Conservation (phyloP, 1,284 basidiomycete species). For the Pholiota adiposa region DNA sequence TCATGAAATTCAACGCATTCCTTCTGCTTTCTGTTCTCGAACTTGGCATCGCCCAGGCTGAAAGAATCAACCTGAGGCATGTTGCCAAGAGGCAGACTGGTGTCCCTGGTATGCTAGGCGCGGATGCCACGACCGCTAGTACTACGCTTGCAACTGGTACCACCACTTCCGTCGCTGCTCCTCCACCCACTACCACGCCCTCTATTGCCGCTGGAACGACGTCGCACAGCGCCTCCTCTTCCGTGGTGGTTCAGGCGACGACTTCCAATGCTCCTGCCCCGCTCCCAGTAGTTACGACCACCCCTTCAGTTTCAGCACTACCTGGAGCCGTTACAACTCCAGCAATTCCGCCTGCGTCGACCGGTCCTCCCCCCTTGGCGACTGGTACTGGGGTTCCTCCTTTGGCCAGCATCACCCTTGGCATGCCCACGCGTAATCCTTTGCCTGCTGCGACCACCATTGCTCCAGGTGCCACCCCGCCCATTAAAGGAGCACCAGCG, state of each 20-base stretch:
- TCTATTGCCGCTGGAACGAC: not conserved
- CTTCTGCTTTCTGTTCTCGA: conserved; percentile 29
- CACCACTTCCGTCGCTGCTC: not conserved
- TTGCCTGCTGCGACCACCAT: conserved; percentile 56
- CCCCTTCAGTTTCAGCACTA: not conserved
- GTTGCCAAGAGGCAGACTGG: conserved; percentile 26
- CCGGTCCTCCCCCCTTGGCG: conserved; percentile 25
- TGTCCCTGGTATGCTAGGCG: conserved; percentile 2
- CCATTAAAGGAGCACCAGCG: conserved; percentile 64
- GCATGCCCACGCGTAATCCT: conserved; percentile 64
- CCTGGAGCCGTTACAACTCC: conserved; percentile 16
- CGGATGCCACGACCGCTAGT: conserved; percentile 9
- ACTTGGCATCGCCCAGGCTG: conserved; percentile 25
- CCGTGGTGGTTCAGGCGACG: conserved; percentile 7
- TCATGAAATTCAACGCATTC: conserved; percentile 32
- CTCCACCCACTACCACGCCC: not conserved
- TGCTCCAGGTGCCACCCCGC: conserved; percentile 59
- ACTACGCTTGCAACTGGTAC: conserved; percentile 1
- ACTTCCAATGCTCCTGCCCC: conserved; percentile 24
- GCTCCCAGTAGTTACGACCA: no score
- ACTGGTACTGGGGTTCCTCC: conserved; percentile 49
- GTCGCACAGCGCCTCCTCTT: not conserved
- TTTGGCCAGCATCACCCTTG: conserved; percentile 66
- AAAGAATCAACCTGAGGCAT: conserved; percentile 26
- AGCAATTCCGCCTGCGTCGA: conserved; percentile 18